These are phyloP conservation scores for Extremus antarcticus DNA, from an alignment of 495 filamentous ascomycete genomes.

Conservation along the genomic window DNA sequence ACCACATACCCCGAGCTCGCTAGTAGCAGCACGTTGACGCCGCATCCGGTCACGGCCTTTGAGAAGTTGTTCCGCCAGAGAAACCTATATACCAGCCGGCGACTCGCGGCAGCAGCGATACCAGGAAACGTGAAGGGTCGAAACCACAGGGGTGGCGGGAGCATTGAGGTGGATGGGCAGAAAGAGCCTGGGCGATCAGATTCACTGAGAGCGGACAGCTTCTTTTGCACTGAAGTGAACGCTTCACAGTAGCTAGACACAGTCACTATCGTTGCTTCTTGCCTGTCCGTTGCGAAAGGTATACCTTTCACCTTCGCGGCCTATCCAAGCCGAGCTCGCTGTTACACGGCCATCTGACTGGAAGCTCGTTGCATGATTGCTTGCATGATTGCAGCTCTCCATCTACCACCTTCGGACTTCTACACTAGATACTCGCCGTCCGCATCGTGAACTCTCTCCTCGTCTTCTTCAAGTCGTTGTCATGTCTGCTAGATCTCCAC, in stretches of 20 bases:
- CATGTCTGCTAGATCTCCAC: slow-evolving; percentile 46
- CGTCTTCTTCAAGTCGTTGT: slow-evolving; percentile 5
- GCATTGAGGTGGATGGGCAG: slow-evolving; percentile 3
- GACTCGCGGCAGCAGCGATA: too few relatives aligned
- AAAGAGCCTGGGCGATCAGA: slow-evolving; percentile 7
- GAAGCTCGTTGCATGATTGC: too few relatives aligned
- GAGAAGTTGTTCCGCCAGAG: too few relatives aligned
- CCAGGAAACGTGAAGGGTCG: too few relatives aligned
- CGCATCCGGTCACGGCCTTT: too few relatives aligned
- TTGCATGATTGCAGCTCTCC: not conserved
- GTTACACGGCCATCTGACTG: too few relatives aligned
- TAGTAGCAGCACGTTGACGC: too few relatives aligned
- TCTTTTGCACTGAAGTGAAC: not conserved
- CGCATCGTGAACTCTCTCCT: slow-evolving; percentile 1
- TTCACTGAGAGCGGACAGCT: not conserved
- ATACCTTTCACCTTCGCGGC: not conserved
- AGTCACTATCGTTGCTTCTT: slow-evolving; percentile 1
- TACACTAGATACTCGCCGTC: slow-evolving; percentile 1
- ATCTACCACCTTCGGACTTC: not conserved
- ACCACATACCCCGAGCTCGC: too few relatives aligned
- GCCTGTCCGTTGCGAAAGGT: not conserved
- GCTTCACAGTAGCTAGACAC: slow-evolving; percentile 2
- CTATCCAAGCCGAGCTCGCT: not conserved
- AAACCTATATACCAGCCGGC: too few relatives aligned
- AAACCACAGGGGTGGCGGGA: slow-evolving; percentile 8